Percentiles rank a stretch among this genome's conserved stretches.
These are phyloP conservation scores for Camelina laxa DNA, from an alignment of 345 rosid genomes.

Conservation along the genomic window DNA sequence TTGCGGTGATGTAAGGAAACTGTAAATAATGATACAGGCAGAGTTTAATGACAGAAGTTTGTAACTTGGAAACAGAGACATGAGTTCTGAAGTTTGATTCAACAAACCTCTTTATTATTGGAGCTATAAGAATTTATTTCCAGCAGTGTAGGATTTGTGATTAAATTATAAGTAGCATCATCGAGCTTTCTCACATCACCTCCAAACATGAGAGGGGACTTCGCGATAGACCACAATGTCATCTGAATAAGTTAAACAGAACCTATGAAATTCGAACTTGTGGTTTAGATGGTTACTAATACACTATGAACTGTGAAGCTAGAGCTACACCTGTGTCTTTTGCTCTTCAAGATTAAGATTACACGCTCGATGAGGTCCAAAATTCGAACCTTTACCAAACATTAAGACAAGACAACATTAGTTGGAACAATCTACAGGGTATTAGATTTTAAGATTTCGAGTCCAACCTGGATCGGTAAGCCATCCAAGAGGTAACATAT, in stretches of 20 bases:
- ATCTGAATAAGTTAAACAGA: conserved; percentile 55
- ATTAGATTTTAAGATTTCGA: background rate
- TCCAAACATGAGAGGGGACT: conserved; percentile 94
- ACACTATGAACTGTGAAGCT: background rate
- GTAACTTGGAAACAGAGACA: background rate
- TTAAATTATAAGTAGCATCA: conserved; percentile 58
- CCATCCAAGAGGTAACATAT: conserved; percentile 93
- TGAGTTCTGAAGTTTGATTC: conserved; percentile 29
- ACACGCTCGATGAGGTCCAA: conserved; percentile 78
- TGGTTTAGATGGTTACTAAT: background rate
- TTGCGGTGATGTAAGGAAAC: conserved; percentile 60
- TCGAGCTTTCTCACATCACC: conserved; percentile 88
- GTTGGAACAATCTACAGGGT: background rate
- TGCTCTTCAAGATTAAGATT: conserved; percentile 71
- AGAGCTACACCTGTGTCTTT: conserved; percentile 68
- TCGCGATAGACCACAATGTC: conserved; percentile 94
- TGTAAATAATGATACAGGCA: conserved; percentile 30
- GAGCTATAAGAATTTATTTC: conserved; percentile 74
- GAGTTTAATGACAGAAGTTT: conserved; percentile 7
- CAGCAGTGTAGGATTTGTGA: conserved; percentile 73
- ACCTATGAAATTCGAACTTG: conserved; percentile 3
- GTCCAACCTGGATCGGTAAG: conserved; percentile 80
- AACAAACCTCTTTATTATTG: conserved; percentile 73
- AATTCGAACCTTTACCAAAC: conserved; percentile 58
- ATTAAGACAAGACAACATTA: background rate